phyloP scores from a whole-genome alignment of 176 grass and related monocot genomes.

The Zea mays region Zm-B73-REFERENCE-NAM-5.0 NC_050096.1:248711001-248711500 shows the following conservation, averaged over 20 bases:
- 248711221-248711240: slow-evolving; percentile 62
- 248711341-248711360: slow-evolving; percentile 60
- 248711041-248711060: background rate
- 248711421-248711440: slow-evolving; percentile 46
- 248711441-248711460: slow-evolving; percentile 64
- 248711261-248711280: slow-evolving; percentile 64
- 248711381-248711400: slow-evolving; percentile 56
- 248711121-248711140: slow-evolving; percentile 36
- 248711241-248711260: slow-evolving; percentile 49
- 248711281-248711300: slow-evolving; percentile 54
- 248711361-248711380: slow-evolving; percentile 67
- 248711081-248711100: slow-evolving; percentile 16
- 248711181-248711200: slow-evolving; percentile 12
- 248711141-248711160: slow-evolving; percentile 47
- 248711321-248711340: slow-evolving; percentile 59
- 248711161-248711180: slow-evolving; percentile 2
- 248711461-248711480: slow-evolving; percentile 60
- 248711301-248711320: slow-evolving; percentile 43
- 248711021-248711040: slow-evolving; percentile 45
- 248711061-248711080: slow-evolving; percentile 31
- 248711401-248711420: slow-evolving; percentile 63
- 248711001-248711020: background rate
- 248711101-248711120: slow-evolving; percentile 22
- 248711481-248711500: slow-evolving; percentile 66
- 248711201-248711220: background rate